These are phyloP conservation scores for Xylariaceae sp. DNA, from an alignment of 2,329 filamentous ascomycete genomes.

Conservation along the genomic window DNA sequence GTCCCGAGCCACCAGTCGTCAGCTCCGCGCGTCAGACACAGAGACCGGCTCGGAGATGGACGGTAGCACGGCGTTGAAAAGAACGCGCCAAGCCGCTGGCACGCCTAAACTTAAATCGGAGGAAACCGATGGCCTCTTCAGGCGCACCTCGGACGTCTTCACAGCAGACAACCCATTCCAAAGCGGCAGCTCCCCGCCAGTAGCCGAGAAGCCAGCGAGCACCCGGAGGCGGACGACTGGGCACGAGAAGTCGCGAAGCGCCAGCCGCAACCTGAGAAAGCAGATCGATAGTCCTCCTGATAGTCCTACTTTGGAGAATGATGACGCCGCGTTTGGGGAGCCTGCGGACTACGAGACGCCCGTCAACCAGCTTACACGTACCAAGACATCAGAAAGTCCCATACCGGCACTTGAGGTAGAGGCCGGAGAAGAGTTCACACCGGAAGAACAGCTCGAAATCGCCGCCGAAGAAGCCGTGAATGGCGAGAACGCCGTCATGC, in stretches of 20 bases:
- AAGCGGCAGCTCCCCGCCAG: conserved; percentile 59
- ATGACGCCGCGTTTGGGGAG: conserved; percentile 46
- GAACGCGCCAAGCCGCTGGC: conserved; percentile 29
- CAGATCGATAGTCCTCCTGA: conserved; percentile 36
- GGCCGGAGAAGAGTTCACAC: conserved; percentile 85
- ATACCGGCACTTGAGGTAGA: conserved; percentile 37
- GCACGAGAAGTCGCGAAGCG: conserved; percentile 29
- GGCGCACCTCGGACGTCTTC: conserved; percentile 52
- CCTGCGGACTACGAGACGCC: conserved; percentile 50
- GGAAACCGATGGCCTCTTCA: conserved; percentile 38
- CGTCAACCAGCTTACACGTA: conserved; percentile 23
- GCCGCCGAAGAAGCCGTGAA: conserved; percentile 57
- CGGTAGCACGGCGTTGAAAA: conserved; percentile 19
- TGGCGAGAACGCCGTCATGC: conserved; percentile 39
- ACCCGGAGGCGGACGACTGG: conserved; percentile 43
- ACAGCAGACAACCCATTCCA: conserved; percentile 91
- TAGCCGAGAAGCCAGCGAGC: conserved; percentile 39
- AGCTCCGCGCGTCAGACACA: conserved; percentile 44
- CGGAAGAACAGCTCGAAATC: conserved; percentile 78
- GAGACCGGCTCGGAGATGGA: conserved; percentile 39
- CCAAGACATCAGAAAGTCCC: conserved; percentile 26
- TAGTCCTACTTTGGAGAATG: conserved; percentile 44
- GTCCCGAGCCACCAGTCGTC: conserved; percentile 47
- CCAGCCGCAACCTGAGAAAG: conserved; percentile 36
- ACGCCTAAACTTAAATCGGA: conserved; percentile 48